Conservation (phyloP, 2,329 filamentous ascomycete genomes). For the Neonectria ditissima region DNA sequence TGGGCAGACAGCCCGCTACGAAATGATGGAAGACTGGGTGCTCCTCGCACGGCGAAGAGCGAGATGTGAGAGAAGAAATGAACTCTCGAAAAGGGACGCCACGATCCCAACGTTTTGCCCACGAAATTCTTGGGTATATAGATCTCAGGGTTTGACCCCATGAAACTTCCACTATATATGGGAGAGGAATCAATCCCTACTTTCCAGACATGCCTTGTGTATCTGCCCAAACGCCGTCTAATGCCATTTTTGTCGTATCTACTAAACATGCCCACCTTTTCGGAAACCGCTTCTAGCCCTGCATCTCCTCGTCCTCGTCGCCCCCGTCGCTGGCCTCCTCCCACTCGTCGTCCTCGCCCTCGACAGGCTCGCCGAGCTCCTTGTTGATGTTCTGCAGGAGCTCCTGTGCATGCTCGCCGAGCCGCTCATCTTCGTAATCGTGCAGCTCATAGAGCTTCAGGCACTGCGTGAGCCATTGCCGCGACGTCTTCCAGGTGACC, state of each 20-base stretch:
- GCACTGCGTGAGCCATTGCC: constrained; percentile 85
- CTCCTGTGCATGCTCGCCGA: constrained; percentile 81
- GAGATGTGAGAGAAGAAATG: constrained; percentile 10
- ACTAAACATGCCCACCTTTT: constrained; percentile 31
- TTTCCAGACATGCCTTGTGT: constrained; percentile 39
- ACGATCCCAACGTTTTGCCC: constrained; percentile 14
- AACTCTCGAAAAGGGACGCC: constrained; percentile 5
- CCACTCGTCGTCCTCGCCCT: constrained; percentile 66
- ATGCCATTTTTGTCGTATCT: constrained; percentile 27
- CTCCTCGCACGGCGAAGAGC: constrained; percentile 10
- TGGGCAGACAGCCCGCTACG: constrained; percentile 22
- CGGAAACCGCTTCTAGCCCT: constrained; percentile 48
- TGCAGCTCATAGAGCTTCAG: constrained; percentile 81
- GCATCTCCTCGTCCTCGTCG: constrained; percentile 70
- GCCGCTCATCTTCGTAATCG: constrained; percentile 86
- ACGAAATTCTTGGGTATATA: constrained; percentile 33
- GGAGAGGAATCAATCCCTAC: constrained; percentile 28
- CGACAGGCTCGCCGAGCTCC: constrained; percentile 71
- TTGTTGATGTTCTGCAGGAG: constrained; percentile 72
- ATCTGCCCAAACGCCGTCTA: constrained; percentile 42
- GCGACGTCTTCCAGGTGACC: constrained; percentile 76
- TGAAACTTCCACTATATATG: constrained; percentile 38
- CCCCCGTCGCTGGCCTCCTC: constrained; percentile 66
- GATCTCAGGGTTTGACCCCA: constrained; percentile 30
- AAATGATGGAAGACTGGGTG: constrained; percentile 13